Percentiles rank a stretch among this genome's conserved stretches.
These are phyloP conservation scores for Fusarium clavum DNA, from an alignment of 2,329 filamentous ascomycete species.

Conservation along the genomic window DNA sequence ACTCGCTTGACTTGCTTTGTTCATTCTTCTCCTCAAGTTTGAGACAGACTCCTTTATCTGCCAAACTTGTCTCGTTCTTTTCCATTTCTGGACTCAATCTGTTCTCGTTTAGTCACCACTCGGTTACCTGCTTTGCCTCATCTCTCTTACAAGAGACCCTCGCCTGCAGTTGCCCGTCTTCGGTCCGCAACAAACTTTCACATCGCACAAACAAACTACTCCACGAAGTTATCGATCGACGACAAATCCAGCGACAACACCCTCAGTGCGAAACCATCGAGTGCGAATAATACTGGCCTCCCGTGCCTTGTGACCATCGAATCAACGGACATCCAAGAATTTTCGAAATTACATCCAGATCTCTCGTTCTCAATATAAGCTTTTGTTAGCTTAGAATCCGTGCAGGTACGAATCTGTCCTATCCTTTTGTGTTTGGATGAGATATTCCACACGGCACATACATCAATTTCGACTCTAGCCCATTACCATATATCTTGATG, in stretches of 20 bases:
- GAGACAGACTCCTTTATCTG: conserved; percentile 44
- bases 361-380: neutral
- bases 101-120: conserved; percentile 21
- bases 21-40: conserved; percentile 38
- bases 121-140: conserved; percentile 32
- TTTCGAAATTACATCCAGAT: conserved; percentile 20
- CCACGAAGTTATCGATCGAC: conserved; percentile 30
- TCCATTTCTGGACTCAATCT: conserved; percentile 35
- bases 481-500: neutral
- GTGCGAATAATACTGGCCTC: conserved; percentile 20
- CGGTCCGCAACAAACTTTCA: conserved; percentile 44
- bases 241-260: conserved; percentile 14
- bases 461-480: neutral
- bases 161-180: conserved; percentile 43
- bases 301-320: conserved; percentile 18
- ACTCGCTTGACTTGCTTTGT: conserved; percentile 38
- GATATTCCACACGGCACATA: neutral
- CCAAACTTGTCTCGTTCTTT: conserved; percentile 36
- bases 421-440: neutral
- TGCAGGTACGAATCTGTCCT: conserved; percentile 35
- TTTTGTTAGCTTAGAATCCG: conserved; percentile 9
- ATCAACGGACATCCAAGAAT: neutral
- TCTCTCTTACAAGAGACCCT: conserved; percentile 30
- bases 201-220: conserved; percentile 31
- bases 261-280: conserved; percentile 13